Conservation (phyloP, 73 alveolate genomes). For the Paraurostyla sp. region DNA sequence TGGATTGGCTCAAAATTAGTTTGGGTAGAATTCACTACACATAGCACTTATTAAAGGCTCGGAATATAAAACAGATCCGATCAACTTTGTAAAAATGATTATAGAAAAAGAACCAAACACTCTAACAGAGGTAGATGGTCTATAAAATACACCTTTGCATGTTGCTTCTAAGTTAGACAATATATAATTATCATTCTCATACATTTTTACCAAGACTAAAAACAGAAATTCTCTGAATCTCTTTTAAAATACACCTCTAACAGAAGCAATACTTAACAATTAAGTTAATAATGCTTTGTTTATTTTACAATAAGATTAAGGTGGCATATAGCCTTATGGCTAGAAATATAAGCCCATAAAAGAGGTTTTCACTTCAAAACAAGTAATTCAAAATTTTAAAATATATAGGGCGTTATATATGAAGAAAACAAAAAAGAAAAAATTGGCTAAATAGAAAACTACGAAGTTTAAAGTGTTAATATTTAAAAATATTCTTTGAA, state of each 20-base stretch:
- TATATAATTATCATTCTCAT: conserved; percentile 1
- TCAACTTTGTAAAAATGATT: background rate
- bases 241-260: background rate
- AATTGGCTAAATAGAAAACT: no score
- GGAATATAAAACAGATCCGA: background rate
- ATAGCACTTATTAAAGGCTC: background rate
- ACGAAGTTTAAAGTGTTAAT: no score
- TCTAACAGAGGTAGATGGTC: background rate
- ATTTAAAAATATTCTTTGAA: background rate
- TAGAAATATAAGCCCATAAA: background rate
- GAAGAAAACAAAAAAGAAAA: no score
- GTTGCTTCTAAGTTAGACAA: conserved; percentile 2
- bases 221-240: background rate
- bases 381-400: no score
- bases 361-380: background rate
- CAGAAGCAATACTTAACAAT: background rate
- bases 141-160: background rate
- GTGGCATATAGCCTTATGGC: background rate
- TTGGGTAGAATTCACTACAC: background rate
- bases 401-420: no score
- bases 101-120: background rate
- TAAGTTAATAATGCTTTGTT: background rate
- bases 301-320: background rate
- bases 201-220: background rate
- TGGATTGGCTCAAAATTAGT: background rate